A percentile compares a stretch with the other conserved stretches of the same genome.
Conservation (phyloP, 1,284 basidiomycete genomes). For the Puccinia polysora region DNA sequence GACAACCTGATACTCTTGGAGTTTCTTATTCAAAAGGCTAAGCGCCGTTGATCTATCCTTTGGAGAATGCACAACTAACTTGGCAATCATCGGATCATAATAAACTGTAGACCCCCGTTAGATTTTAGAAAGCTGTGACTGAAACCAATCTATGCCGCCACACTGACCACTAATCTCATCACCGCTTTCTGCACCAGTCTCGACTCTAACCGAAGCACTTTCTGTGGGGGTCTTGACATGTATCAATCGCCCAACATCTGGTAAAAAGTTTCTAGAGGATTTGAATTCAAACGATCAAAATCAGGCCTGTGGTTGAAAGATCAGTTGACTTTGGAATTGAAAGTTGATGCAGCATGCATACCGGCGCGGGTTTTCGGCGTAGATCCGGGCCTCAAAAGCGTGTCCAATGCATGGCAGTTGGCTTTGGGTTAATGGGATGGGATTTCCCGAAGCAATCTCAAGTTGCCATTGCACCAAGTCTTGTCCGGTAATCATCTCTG, state of each 20-base stretch:
- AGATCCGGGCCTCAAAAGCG: conserved; percentile 92
- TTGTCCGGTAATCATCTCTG: conserved; percentile 87
- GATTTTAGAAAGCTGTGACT: not conserved
- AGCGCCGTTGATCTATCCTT: conserved; percentile 79
- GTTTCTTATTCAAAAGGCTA: conserved; percentile 68
- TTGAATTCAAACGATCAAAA: not conserved
- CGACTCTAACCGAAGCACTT: conserved; percentile 70
- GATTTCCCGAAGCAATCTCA: conserved; percentile 81
- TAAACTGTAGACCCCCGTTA: conserved; percentile 53
- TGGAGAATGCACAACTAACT: conserved; percentile 78
- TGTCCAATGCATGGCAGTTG: conserved; percentile 79
- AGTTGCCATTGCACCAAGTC: conserved; percentile 94
- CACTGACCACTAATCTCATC: conserved; percentile 71
- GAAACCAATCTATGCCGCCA: not conserved
- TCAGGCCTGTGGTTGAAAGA: not conserved
- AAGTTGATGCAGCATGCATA: conserved; percentile 46
- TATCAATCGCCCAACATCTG: conserved; percentile 76
- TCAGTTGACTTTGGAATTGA: not conserved
- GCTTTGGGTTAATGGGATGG: conserved; percentile 69
- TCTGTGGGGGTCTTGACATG: conserved; percentile 62
- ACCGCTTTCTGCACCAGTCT: conserved; percentile 79
- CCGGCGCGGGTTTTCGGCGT: conserved; percentile 89
- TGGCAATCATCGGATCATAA: conserved; percentile 92
- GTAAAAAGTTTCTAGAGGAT: conserved; percentile 74
- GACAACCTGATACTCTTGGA: conserved; percentile 83